Conservation (phyloP, 148 eudicot species). For the Cornus florida region DNA sequence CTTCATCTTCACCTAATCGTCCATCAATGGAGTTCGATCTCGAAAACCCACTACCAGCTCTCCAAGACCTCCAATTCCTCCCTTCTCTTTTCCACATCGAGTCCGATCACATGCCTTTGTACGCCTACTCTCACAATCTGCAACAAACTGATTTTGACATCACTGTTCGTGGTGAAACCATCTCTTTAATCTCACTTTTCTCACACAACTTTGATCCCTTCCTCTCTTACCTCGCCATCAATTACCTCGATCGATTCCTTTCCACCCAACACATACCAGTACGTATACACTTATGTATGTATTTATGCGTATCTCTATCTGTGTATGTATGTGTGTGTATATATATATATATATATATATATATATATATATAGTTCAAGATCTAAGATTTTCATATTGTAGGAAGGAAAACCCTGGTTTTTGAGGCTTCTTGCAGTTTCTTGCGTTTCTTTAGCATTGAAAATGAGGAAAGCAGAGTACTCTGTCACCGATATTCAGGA, state of each 20-base stretch:
- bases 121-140: conserved; percentile 17
- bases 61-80: conserved; percentile 5
- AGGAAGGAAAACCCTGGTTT: conserved; percentile 47
- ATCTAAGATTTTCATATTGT: conserved; percentile 7
- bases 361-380: not conserved
- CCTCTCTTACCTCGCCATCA: conserved; percentile 45
- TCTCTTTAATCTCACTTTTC: conserved; percentile 26
- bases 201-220: conserved; percentile 33
- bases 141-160: not conserved
- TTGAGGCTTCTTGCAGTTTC: conserved; percentile 39
- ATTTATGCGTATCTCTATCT: not conserved
- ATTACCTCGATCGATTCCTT: conserved; percentile 60
- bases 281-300: not conserved
- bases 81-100: conserved; percentile 36
- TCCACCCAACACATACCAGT: conserved; percentile 32
- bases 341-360: not conserved
- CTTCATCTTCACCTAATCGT: too few species aligned
- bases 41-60: conserved; percentile 41
- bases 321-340: not conserved
- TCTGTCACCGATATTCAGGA: conserved; percentile 41
- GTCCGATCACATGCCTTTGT: conserved; percentile 43
- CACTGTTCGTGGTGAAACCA: conserved; percentile 25
- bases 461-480: conserved; percentile 45
- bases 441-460: conserved; percentile 46
- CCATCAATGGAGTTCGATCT: conserved; percentile 50